Evolutionary conservation across 805 yeast species (phyloP).

Genomic region (Hanseniaspora nectarophila): DNA sequence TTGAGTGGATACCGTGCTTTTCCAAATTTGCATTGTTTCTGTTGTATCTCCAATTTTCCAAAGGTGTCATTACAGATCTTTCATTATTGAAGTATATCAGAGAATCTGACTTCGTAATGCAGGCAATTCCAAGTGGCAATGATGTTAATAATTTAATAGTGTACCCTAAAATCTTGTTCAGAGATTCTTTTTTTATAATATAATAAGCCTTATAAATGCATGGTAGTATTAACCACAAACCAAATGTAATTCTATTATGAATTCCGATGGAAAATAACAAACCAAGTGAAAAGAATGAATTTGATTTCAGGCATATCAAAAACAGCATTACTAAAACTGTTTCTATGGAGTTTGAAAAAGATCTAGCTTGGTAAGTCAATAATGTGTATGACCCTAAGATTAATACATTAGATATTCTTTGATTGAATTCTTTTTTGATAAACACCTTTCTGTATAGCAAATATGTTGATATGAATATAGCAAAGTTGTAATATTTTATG

Average conservation of each 20-base stretch:
- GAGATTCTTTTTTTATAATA: conserved; percentile 26
- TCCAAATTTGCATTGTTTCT: conserved; percentile 45
- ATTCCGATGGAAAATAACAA: conserved; percentile 49
- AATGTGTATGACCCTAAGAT: conserved; percentile 56
- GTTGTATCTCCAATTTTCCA: conserved; percentile 68
- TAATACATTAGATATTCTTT: conserved; percentile 27
- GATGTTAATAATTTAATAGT: conserved; percentile 22
- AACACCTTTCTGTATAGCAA: not conserved
- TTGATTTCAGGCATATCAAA: conserved; percentile 32
- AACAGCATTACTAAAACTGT: conserved; percentile 35
- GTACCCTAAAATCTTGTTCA: conserved; percentile 22
- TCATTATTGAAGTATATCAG: conserved; percentile 23
- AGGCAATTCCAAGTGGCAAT: conserved; percentile 27
- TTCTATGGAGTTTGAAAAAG: conserved; percentile 82
- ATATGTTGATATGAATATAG: not conserved
- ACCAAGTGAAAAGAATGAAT: conserved; percentile 32
- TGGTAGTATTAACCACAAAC: conserved; percentile 63
- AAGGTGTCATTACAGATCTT: conserved; percentile 47
- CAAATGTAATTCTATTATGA: conserved; percentile 77
- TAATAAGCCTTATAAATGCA: conserved; percentile 29
- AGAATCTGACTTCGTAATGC: conserved; percentile 47
- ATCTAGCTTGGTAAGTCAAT: conserved; percentile 68
- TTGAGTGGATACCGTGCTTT: conserved; percentile 73
- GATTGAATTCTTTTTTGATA: conserved; percentile 15
- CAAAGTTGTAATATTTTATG: conserved; percentile 19